Evolutionary conservation across 495 filamentous ascomycete genomes (phyloP).

Genomic region (Bacidia gigantensis): DNA sequence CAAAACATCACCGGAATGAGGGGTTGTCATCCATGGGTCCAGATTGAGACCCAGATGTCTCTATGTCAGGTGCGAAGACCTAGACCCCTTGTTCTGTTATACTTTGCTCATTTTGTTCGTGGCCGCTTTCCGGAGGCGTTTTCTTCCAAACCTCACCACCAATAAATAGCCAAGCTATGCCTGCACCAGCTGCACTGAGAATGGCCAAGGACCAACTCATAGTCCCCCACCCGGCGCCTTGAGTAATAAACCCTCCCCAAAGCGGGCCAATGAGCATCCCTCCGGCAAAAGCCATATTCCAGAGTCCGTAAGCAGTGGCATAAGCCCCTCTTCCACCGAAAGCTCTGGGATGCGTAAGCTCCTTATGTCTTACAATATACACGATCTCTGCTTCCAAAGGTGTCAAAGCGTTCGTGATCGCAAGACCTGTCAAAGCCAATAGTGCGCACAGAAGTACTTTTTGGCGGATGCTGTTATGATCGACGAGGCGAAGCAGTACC

Average conservation of each 20-base stretch:
- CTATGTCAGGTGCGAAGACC: no score
- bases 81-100: not conserved
- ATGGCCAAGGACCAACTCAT: constrained; percentile 29
- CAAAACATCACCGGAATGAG: no score
- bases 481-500: constrained; percentile 55
- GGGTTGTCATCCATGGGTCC: no score
- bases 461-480: constrained; percentile 40
- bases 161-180: constrained; percentile 7
- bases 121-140: not conserved
- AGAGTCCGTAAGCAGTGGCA: constrained; percentile 40
- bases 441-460: constrained; percentile 58
- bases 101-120: not conserved
- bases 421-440: constrained; percentile 47
- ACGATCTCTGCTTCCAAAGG: constrained; percentile 57
- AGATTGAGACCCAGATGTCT: no score
- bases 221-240: constrained; percentile 26
- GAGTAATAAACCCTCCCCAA: constrained; percentile 29
- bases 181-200: constrained; percentile 3
- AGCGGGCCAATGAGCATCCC: constrained; percentile 50
- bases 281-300: constrained; percentile 42
- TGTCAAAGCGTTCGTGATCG: constrained; percentile 42
- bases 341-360: constrained; percentile 36
- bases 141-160: constrained; percentile 13
- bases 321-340: constrained; percentile 39
- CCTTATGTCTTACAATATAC: constrained; percentile 45